Evolutionary conservation across 305 asterid species (phyloP).

Genomic region (Plantago rigida): DNA sequence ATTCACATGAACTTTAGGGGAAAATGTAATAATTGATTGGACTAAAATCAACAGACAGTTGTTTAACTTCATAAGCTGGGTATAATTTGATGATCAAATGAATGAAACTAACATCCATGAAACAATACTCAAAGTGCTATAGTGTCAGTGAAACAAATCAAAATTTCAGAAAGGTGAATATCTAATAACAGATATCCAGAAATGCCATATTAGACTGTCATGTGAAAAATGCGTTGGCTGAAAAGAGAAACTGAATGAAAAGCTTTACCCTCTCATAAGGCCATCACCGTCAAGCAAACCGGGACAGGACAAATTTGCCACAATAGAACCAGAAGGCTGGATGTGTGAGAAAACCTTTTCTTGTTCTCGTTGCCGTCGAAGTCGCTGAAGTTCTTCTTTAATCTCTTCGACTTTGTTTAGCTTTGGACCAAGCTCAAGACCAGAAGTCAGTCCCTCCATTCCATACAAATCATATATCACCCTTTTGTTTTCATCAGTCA

Average conservation of each 20-base stretch:
- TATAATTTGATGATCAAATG: background rate
- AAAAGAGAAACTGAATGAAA: slow-evolving; percentile 20
- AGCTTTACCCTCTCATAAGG: slow-evolving; percentile 72
- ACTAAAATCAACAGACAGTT: background rate
- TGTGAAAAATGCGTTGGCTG: slow-evolving; percentile 15
- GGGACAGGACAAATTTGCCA: slow-evolving; percentile 77
- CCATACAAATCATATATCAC: slow-evolving; percentile 87
- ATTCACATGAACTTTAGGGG: slow-evolving; percentile 28
- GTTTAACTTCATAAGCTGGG: background rate
- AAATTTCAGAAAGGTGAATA: too few relatives aligned
- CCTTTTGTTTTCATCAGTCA: slow-evolving; percentile 71
- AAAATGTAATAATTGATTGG: slow-evolving; percentile 14
- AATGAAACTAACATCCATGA: background rate
- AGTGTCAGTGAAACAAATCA: too few relatives aligned
- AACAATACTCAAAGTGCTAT: background rate
- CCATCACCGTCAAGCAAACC: slow-evolving; percentile 70
- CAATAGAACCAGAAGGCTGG: slow-evolving; percentile 67
- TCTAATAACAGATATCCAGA: too few relatives aligned
- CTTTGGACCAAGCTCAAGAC: slow-evolving; percentile 85
- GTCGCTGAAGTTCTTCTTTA: slow-evolving; percentile 87
- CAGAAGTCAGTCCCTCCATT: slow-evolving; percentile 88
- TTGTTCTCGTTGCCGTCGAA: slow-evolving; percentile 57
- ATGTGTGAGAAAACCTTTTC: slow-evolving; percentile 54
- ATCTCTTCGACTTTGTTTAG: slow-evolving; percentile 73
- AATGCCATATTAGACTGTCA: too few relatives aligned